These are phyloP conservation scores for Rosa hybrid DNA, from an alignment of 331 rosid genomes.

Conservation along the genomic window DNA sequence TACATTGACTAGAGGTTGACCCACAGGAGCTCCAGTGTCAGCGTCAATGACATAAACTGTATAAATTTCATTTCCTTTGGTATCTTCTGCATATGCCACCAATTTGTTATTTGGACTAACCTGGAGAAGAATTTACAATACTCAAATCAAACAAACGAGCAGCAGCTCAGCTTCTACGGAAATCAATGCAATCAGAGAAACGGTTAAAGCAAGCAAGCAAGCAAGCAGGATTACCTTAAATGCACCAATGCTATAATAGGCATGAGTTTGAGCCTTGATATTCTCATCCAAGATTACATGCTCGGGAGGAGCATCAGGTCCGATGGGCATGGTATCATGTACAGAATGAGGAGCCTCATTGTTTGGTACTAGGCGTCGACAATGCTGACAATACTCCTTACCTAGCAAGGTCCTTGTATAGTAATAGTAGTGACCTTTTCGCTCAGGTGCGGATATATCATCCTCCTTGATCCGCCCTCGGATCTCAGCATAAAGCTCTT, in stretches of 20 bases:
- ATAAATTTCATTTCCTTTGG: slow-evolving; percentile 90
- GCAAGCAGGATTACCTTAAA: slow-evolving; percentile 44
- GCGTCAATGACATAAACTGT: slow-evolving; percentile 71
- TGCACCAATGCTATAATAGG: slow-evolving; percentile 55
- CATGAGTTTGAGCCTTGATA: slow-evolving; percentile 57
- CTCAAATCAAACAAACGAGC: neutral
- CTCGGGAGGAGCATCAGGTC: slow-evolving; percentile 65
- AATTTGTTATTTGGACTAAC: slow-evolving; percentile 78
- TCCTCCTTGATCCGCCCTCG: slow-evolving; percentile 86
- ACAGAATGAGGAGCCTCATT: slow-evolving; percentile 50
- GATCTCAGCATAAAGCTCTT: slow-evolving; percentile 68
- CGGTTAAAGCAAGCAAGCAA: neutral
- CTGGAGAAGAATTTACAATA: slow-evolving; percentile 38
- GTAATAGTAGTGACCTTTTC: slow-evolving; percentile 72
- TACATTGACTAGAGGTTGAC: slow-evolving; percentile 55
- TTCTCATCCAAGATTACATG: slow-evolving; percentile 89
- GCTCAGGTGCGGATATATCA: slow-evolving; percentile 65
- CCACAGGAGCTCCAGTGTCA: slow-evolving; percentile 63
- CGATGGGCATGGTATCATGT: slow-evolving; percentile 64
- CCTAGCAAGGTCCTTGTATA: slow-evolving; percentile 64
- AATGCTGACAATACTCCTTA: slow-evolving; percentile 78
- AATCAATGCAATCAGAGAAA: slow-evolving; percentile 4
- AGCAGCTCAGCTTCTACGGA: neutral
- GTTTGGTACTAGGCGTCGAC: slow-evolving; percentile 61
- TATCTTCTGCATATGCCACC: slow-evolving; percentile 88